These are phyloP conservation scores for Mycena crocata DNA, from an alignment of 768 basidiomycete species.

Conservation along the genomic window DNA sequence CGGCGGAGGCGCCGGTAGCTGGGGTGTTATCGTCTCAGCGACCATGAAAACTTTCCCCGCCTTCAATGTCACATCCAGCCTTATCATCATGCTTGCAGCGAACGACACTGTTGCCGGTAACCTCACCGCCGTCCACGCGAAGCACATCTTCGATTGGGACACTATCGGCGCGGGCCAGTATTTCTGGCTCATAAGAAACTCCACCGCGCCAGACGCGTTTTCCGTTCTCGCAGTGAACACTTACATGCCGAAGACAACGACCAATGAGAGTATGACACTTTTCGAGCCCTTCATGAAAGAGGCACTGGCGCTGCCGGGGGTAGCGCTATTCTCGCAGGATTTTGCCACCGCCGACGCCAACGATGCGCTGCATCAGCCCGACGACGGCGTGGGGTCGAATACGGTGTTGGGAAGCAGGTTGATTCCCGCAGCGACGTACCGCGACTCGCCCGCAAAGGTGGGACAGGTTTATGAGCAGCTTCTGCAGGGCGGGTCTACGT, in stretches of 20 bases:
- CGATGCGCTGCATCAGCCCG: slow-evolving; percentile 24
- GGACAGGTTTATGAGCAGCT: slow-evolving; percentile 38
- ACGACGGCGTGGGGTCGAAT: slow-evolving; percentile 30
- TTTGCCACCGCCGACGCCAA: slow-evolving; percentile 23
- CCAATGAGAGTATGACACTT: slow-evolving; percentile 24
- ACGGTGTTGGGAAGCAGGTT: slow-evolving; percentile 32
- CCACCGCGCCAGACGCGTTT: slow-evolving; percentile 4
- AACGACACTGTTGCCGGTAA: slow-evolving; percentile 34
- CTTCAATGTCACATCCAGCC: slow-evolving; percentile 43
- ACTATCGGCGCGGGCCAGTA: slow-evolving; percentile 43
- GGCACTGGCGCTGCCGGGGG: slow-evolving; percentile 31
- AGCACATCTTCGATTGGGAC: slow-evolving; percentile 51
- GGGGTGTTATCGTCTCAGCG: slow-evolving; percentile 51
- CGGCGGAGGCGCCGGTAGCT: slow-evolving; percentile 47
- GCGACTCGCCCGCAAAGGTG: slow-evolving; percentile 21
- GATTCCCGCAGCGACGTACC: slow-evolving; percentile 30
- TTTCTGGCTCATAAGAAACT: slow-evolving; percentile 31
- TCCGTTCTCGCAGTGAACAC: slow-evolving; percentile 39
- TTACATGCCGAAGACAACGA: slow-evolving; percentile 18
- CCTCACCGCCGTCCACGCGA: slow-evolving; percentile 44
- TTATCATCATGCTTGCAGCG: slow-evolving; percentile 29
- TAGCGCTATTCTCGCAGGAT: slow-evolving; percentile 7
- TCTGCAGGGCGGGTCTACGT: slow-evolving; percentile 28
- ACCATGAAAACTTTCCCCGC: slow-evolving; percentile 49
- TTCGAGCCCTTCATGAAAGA: slow-evolving; percentile 38